These are phyloP conservation scores for Saccharomycopsis hybrid DNA, from an alignment of 1,139 yeast genomes.

Conservation along the genomic window DNA sequence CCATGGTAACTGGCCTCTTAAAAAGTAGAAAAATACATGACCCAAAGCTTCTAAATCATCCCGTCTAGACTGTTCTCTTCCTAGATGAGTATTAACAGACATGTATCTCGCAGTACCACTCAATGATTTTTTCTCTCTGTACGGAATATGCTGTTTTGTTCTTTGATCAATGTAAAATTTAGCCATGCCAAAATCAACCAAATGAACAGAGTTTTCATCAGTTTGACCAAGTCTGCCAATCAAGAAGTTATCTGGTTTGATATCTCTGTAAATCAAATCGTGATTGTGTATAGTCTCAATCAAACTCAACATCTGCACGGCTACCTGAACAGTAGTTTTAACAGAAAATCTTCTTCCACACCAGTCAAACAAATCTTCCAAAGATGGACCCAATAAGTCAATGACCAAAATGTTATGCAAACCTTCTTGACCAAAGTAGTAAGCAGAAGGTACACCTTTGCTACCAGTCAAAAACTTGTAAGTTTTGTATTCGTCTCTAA, in stretches of 20 bases:
- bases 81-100: slow-evolving; percentile 96
- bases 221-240: slow-evolving; percentile 63
- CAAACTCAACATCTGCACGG: slow-evolving; percentile 66
- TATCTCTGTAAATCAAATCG: slow-evolving; percentile 68
- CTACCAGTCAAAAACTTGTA: slow-evolving; percentile 59
- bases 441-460: slow-evolving; percentile 66
- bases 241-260: slow-evolving; percentile 70
- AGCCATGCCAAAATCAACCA: slow-evolving; percentile 95
- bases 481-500: slow-evolving; percentile 71
- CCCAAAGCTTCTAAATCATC: slow-evolving; percentile 95
- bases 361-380: slow-evolving; percentile 79
- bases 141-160: slow-evolving; percentile 93
- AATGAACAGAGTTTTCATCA: slow-evolving; percentile 57
- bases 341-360: slow-evolving; percentile 66
- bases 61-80: slow-evolving; percentile 92
- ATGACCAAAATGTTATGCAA: slow-evolving; percentile 68
- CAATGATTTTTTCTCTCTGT: slow-evolving; percentile 87
- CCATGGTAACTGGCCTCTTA: slow-evolving; percentile 96
- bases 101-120: slow-evolving; percentile 97
- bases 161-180: slow-evolving; percentile 94
- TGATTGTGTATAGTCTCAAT: slow-evolving; percentile 64
- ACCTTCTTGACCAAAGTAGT: slow-evolving; percentile 77
- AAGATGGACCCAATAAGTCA: slow-evolving; percentile 68
- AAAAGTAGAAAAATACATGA: slow-evolving; percentile 88
- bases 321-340: slow-evolving; percentile 67